A percentile compares a stretch with the other conserved stretches of the same genome.
Evolutionary conservation across 352 stramenopile species (phyloP).

Genomic region (Phytophthora sp.): DNA sequence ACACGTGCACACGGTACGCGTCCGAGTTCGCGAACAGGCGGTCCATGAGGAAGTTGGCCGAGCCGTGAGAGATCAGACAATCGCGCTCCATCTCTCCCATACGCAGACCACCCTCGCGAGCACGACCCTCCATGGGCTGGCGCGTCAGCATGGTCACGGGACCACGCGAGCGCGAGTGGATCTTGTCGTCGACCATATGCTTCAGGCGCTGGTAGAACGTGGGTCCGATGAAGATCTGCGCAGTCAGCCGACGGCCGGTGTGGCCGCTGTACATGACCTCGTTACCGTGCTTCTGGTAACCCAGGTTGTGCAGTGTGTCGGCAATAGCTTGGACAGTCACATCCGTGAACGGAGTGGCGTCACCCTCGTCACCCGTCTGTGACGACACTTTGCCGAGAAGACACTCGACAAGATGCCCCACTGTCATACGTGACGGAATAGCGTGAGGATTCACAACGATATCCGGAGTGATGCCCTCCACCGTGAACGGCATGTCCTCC

Average conservation of each 20-base stretch:
- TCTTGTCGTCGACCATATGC: constrained; percentile 99
- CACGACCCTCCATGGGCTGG: constrained; percentile 99
- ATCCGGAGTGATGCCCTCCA: constrained; percentile 98
- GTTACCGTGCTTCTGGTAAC: constrained; percentile 99
- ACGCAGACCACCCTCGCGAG: constrained; percentile 97
- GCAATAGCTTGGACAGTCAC: constrained; percentile 98
- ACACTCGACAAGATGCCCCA: constrained; percentile 99
- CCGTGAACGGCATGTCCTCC: constrained; percentile 99
- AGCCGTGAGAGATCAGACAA: constrained; percentile 99
- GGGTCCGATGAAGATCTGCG: constrained; percentile 99
- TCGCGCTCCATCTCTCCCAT: constrained; percentile 99
- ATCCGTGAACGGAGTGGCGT: constrained; percentile 99
- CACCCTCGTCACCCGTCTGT: constrained; percentile 96
- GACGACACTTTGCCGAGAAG: constrained; percentile 98
- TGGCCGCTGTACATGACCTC: constrained; percentile 99
- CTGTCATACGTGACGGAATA: constrained; percentile 99
- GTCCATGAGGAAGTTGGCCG: constrained; percentile 99
- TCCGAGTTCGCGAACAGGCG: constrained; percentile 99
- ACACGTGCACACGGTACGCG: constrained; percentile 99
- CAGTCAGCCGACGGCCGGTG: constrained; percentile 96
- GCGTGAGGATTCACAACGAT: constrained; percentile 99
- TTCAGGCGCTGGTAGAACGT: constrained; percentile 99
- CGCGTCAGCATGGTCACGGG: constrained; percentile 98
- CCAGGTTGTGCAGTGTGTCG: constrained; percentile 93
- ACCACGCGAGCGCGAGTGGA: constrained; percentile 95